Conservation (phyloP, 1,284 basidiomycete species). For the Filobasidium uniguttulatum region DNA sequence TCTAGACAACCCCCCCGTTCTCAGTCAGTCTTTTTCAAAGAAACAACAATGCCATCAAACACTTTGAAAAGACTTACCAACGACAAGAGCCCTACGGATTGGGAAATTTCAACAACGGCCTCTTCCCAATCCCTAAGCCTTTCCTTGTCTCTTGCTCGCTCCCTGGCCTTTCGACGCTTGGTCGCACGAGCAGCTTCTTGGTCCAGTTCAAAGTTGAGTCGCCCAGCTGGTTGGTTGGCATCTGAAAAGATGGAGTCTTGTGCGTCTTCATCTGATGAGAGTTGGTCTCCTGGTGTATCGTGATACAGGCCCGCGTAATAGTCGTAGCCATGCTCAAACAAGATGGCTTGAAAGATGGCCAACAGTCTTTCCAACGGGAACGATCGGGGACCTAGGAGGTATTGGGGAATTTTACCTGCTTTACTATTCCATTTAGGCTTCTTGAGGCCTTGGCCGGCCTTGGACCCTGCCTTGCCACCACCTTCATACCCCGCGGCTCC, state of each 20-base stretch:
- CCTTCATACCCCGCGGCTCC: conserved; percentile 36
- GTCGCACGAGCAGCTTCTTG: background rate
- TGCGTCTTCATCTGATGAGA: conserved; percentile 22
- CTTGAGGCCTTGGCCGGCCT: conserved; percentile 13
- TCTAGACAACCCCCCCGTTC: conserved; percentile 39
- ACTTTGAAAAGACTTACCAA: conserved; percentile 26
- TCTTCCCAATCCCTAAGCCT: conserved; percentile 16
- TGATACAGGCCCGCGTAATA: conserved; percentile 37
- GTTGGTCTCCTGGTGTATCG: conserved; percentile 16
- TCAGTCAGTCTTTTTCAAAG: background rate
- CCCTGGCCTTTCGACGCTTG: conserved; percentile 6
- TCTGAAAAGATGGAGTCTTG: conserved; percentile 1
- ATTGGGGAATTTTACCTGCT: conserved; percentile 46
- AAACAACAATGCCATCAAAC: background rate
- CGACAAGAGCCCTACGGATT: conserved; percentile 24
- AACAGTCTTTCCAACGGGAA: conserved; percentile 72
- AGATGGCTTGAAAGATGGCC: conserved; percentile 65
- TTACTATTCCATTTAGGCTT: conserved; percentile 9
- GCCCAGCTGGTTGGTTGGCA: background rate
- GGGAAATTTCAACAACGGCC: conserved; percentile 14
- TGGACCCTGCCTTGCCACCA: conserved; percentile 23
- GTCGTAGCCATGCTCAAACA: conserved; percentile 66
- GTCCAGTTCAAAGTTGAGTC: conserved; percentile 8
- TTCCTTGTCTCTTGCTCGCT: conserved; percentile 10
- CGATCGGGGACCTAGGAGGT: conserved; percentile 61